These are phyloP conservation scores for Boletus pseudo-olivaceus DNA, from an alignment of 768 basidiomycete species.

Conservation along the genomic window DNA sequence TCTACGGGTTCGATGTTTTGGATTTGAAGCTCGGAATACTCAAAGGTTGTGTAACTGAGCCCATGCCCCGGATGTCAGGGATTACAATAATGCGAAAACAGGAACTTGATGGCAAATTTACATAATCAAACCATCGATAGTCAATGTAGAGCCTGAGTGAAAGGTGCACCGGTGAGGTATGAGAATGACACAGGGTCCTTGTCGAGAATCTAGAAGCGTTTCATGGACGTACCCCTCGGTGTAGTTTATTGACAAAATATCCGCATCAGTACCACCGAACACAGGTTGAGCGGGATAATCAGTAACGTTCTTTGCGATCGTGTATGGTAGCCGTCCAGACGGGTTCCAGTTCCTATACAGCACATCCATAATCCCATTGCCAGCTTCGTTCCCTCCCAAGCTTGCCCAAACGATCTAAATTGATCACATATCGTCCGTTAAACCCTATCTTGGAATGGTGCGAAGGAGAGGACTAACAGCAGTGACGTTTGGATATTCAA, in stretches of 20 bases:
- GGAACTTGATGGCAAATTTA: not conserved
- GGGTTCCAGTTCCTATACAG: not conserved
- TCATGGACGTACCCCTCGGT: not conserved
- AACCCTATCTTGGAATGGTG: not conserved
- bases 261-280: not conserved
- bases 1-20: not conserved
- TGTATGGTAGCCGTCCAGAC: not conserved
- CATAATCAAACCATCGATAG: not conserved
- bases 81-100: not conserved
- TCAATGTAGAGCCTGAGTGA: not conserved
- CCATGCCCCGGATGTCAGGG: not conserved
- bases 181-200: no score
- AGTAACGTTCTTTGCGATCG: not conserved
- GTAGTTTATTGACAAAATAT: not conserved
- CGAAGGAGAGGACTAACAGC: not conserved
- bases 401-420: not conserved
- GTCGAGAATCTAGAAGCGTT: not conserved
- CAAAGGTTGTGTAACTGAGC: not conserved
- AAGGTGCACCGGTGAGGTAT: not conserved
- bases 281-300: not conserved
- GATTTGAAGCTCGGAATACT: not conserved
- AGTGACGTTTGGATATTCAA: not conserved
- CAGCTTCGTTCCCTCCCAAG: not conserved
- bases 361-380: not conserved
- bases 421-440: not conserved